phyloP scores from a whole-genome alignment of 495 filamentous ascomycete genomes.

The Penicillium paradoxum region DNA sequence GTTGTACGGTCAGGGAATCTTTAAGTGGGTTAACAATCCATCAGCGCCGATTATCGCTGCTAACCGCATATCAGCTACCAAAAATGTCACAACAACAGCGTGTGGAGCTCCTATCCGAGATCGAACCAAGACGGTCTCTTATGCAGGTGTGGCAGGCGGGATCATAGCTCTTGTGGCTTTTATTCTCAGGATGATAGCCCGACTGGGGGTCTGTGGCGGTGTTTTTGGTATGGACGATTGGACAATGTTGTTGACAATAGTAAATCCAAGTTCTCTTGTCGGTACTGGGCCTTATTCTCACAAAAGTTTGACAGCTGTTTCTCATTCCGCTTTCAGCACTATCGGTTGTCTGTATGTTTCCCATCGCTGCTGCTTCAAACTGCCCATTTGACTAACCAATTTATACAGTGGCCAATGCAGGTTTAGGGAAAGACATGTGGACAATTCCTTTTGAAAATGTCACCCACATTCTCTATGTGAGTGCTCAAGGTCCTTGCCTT shows the following conservation, averaged over 20 bases:
- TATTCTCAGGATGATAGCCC: conserved; percentile 24
- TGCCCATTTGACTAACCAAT: background rate
- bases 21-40: conserved; percentile 15
- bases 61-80: conserved; percentile 20
- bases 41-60: background rate
- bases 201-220: conserved; percentile 22
- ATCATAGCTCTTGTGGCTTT: conserved; percentile 25
- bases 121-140: conserved; percentile 21
- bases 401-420: conserved; percentile 30
- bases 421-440: conserved; percentile 46
- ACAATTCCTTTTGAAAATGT: conserved; percentile 42
- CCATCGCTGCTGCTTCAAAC: background rate
- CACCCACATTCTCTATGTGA: conserved; percentile 33
- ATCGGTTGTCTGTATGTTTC: conserved; percentile 23
- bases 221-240: conserved; percentile 29
- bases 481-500: background rate
- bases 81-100: conserved; percentile 28
- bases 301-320: conserved; percentile 10
- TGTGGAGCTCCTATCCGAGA: conserved; percentile 27
- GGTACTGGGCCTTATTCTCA: background rate
- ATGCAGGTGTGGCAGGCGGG: conserved; percentile 18
- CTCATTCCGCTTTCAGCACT: conserved; percentile 23
- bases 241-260: conserved; percentile 28
- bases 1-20: conserved; percentile 23
- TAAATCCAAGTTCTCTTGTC: conserved; percentile 1